phyloP scores from a whole-genome alignment of 2,329 filamentous ascomycete species.

The Claviceps paspali region DNA sequence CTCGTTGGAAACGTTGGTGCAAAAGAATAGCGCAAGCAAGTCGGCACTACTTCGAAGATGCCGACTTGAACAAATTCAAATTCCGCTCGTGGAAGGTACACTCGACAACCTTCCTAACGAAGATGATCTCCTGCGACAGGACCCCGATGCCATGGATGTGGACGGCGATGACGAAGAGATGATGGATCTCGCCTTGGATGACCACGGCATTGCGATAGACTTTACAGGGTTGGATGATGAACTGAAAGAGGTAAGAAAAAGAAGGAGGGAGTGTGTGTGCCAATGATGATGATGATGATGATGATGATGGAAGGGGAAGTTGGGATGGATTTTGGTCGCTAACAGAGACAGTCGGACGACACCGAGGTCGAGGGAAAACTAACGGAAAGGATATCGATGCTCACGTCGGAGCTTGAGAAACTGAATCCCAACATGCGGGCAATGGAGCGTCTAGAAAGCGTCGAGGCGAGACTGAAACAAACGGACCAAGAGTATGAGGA shows the following conservation, averaged over 20 bases:
- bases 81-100: conserved; percentile 64
- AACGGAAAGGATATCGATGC: conserved; percentile 57
- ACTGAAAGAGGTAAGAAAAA: conserved; percentile 58
- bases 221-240: conserved; percentile 73
- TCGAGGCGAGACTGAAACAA: conserved; percentile 65
- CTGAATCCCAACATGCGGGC: conserved; percentile 95
- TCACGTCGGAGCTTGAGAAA: conserved; percentile 75
- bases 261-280: too few relatives aligned
- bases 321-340: conserved; percentile 9
- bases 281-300: too few relatives aligned
- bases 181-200: conserved; percentile 54
- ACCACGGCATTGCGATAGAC: conserved; percentile 83
- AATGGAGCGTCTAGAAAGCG: conserved; percentile 75
- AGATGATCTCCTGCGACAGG: conserved; percentile 59
- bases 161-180: conserved; percentile 51
- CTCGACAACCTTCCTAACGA: conserved; percentile 80
- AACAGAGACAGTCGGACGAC: conserved; percentile 49
- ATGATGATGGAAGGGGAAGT: too few relatives aligned
- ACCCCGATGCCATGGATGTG: conserved; percentile 84
- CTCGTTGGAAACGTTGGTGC: conserved; percentile 68
- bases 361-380: conserved; percentile 59
- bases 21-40: conserved; percentile 69
- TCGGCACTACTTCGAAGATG: conserved; percentile 77
- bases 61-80: conserved; percentile 81
- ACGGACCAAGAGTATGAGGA: conserved; percentile 85